Percentiles rank a stretch among this genome's conserved stretches.
These are phyloP conservation scores for Xerocomus brunneocitrinus DNA, from an alignment of 768 basidiomycete genomes.

Conservation along the genomic window DNA sequence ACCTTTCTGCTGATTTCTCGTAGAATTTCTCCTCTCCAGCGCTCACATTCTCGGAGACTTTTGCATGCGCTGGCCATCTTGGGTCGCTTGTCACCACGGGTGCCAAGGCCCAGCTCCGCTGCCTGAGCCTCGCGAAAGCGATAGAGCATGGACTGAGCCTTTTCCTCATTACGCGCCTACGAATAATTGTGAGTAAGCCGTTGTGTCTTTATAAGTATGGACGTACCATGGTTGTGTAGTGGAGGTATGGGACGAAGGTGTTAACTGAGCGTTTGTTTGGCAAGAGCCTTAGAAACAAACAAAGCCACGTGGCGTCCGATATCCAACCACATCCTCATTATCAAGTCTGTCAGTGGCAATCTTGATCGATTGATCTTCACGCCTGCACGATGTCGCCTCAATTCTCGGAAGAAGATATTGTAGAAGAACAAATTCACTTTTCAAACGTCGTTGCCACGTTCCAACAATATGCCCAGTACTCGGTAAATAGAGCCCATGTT, in stretches of 20 bases:
- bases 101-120: constrained; percentile 88
- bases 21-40: constrained; percentile 94
- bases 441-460: constrained; percentile 72
- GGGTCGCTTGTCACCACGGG: constrained; percentile 79
- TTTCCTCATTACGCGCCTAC: constrained; percentile 97
- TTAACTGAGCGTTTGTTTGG: constrained; percentile 18
- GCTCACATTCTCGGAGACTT: constrained; percentile 87
- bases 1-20: constrained; percentile 95
- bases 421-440: constrained; percentile 69
- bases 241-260: background rate
- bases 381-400: constrained; percentile 19
- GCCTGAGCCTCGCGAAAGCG: constrained; percentile 97
- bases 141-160: constrained; percentile 92
- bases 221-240: constrained; percentile 15
- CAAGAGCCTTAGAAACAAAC: constrained; percentile 24
- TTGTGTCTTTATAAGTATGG: no score
- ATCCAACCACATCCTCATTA: background rate
- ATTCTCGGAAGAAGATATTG: constrained; percentile 32
- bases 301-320: constrained; percentile 16
- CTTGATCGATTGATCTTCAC: background rate
- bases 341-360: background rate
- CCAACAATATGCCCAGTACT: constrained; percentile 68
- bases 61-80: constrained; percentile 91
- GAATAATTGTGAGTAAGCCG: background rate
- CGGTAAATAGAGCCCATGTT: constrained; percentile 30